These are phyloP conservation scores for Harringtonia lauricola DNA, from an alignment of 2,329 filamentous ascomycete species.

Conservation along the genomic window DNA sequence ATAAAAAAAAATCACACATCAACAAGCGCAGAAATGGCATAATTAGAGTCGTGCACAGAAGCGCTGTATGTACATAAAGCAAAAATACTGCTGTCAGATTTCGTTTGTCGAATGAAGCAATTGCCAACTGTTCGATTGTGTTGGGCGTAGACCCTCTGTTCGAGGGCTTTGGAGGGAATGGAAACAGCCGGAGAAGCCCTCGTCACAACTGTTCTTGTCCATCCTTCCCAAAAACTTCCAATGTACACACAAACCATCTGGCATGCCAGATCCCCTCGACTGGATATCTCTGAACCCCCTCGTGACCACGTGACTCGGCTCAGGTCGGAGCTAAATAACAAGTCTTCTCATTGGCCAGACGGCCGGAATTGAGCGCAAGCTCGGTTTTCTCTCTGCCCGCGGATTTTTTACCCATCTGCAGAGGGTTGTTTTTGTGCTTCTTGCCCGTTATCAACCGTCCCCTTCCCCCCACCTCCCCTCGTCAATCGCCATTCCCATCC, in stretches of 20 bases:
- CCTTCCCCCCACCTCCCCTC: not conserved
- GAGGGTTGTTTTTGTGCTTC: not conserved
- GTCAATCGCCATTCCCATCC: not conserved
- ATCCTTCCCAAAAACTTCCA: no score
- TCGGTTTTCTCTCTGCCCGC: not conserved
- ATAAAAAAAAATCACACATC: not conserved
- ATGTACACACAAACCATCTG: no score
- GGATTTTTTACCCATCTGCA: not conserved
- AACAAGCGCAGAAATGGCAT: not conserved
- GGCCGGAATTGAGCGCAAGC: constrained; percentile 8
- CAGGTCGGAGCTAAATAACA: constrained; percentile 11
- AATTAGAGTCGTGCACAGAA: not conserved
- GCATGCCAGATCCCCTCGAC: no score
- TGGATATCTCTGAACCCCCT: not conserved
- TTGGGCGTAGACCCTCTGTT: no score
- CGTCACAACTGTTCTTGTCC: no score
- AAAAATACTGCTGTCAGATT: no score
- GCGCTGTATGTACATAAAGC: no score
- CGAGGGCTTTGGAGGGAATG: no score
- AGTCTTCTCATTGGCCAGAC: constrained; percentile 7
- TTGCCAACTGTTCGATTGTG: no score
- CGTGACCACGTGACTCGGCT: constrained; percentile 9
- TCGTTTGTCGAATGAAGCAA: no score
- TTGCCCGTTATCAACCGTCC: not conserved
- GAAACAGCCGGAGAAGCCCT: no score